These are phyloP conservation scores for Suillus hirtellus DNA, from an alignment of 768 basidiomycete genomes.

Conservation along the genomic window DNA sequence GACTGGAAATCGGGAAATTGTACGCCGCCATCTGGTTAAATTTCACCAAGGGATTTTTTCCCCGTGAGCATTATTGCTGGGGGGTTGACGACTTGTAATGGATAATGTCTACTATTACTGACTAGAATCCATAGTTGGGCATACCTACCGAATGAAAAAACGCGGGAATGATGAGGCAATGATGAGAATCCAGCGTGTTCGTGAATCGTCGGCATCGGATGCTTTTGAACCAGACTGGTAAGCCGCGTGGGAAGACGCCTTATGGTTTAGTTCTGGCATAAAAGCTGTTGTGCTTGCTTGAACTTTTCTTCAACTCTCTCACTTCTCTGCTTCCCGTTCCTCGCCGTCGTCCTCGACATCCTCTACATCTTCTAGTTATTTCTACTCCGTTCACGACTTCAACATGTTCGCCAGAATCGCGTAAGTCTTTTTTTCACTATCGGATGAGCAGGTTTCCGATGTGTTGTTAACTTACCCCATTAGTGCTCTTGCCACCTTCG, in stretches of 20 bases:
- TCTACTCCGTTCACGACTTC: slow-evolving; percentile 18
- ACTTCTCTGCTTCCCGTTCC: slow-evolving; percentile 26
- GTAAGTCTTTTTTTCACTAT: slow-evolving; percentile 30
- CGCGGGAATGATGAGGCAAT: slow-evolving; percentile 7
- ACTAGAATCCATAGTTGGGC: slow-evolving; percentile 2
- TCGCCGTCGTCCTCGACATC: background rate
- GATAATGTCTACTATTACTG: slow-evolving; percentile 9
- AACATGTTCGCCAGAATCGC: slow-evolving; percentile 54
- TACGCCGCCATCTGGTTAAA: background rate
- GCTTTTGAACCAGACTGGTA: slow-evolving; percentile 5
- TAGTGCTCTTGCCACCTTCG: slow-evolving; percentile 43
- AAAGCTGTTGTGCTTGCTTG: slow-evolving; percentile 14
- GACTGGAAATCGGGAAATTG: background rate
- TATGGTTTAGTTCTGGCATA: slow-evolving; percentile 15
- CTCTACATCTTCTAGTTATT: slow-evolving; percentile 8
- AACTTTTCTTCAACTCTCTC: slow-evolving; percentile 13
- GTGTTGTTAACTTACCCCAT: slow-evolving; percentile 33
- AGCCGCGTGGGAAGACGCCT: slow-evolving; percentile 23
- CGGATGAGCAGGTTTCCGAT: slow-evolving; percentile 6
- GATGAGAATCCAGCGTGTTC: slow-evolving; percentile 18
- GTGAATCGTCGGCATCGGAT: slow-evolving; percentile 23
- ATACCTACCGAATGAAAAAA: slow-evolving; percentile 15
- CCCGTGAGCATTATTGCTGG: slow-evolving; percentile 16
- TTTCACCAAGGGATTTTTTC: background rate
- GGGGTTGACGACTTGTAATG: slow-evolving; percentile 12